Conservation (phyloP, 106 monocot genomes). For the Cymbidium sinense region DNA sequence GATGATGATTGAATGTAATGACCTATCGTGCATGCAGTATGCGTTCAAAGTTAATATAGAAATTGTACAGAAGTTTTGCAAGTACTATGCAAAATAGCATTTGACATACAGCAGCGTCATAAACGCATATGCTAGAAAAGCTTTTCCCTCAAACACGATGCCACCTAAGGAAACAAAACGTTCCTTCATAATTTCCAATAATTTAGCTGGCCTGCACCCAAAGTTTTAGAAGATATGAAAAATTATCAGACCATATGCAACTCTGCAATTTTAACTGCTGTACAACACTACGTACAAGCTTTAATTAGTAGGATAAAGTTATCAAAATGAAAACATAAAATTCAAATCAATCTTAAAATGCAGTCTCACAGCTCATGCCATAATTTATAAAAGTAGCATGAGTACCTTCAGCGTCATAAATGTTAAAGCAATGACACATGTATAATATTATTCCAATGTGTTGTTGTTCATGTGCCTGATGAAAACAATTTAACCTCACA, state of each 20-base stretch:
- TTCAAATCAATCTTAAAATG: neutral
- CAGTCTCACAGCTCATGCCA: no score
- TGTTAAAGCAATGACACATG: neutral
- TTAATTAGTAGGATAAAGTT: neutral
- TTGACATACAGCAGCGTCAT: constrained; percentile 68
- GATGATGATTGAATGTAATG: no score
- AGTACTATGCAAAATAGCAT: neutral
- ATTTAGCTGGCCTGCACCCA: constrained; percentile 60
- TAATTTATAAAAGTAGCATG: neutral
- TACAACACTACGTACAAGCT: neutral
- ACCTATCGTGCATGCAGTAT: neutral
- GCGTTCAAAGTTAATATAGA: neutral
- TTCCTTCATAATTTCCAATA: constrained; percentile 66
- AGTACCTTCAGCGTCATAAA: neutral
- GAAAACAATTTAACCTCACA: neutral
- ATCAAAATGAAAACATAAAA: neutral
- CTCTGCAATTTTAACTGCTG: neutral
- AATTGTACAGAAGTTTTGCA: neutral
- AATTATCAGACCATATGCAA: neutral
- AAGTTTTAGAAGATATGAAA: constrained; percentile 5
- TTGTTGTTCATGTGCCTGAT: neutral
- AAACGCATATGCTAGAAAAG: constrained; percentile 48
- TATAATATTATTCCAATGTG: neutral
- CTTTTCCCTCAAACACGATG: constrained; percentile 54
- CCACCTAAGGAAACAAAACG: constrained; percentile 71